These are phyloP conservation scores for Metarhizium brunneum DNA, from an alignment of 2,329 filamentous ascomycete species.

Conservation along the genomic window DNA sequence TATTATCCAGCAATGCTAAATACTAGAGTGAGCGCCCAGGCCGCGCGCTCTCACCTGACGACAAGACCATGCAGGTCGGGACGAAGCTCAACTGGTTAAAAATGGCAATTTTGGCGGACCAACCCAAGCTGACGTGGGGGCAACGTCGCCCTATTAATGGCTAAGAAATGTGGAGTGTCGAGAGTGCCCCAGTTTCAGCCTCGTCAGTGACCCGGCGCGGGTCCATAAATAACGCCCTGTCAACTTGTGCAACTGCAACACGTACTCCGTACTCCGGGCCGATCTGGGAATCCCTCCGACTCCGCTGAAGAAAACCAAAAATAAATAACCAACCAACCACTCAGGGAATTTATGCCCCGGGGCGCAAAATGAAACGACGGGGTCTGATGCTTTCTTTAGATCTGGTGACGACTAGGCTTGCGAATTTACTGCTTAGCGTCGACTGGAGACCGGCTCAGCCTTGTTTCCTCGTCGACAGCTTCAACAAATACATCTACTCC, in stretches of 20 bases:
- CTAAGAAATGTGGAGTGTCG: too few relatives aligned
- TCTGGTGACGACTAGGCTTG: not conserved
- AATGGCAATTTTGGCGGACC: not conserved
- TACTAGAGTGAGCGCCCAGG: not conserved
- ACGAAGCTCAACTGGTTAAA: not conserved
- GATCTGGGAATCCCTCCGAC: too few relatives aligned
- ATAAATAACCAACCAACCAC: too few relatives aligned
- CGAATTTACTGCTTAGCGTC: not conserved
- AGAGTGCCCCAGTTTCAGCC: not conserved
- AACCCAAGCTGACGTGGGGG: not conserved
- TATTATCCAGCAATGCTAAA: not conserved
- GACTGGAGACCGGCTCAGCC: too few relatives aligned
- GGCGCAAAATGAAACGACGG: too few relatives aligned
- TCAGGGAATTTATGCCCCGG: too few relatives aligned
- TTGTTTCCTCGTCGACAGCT: too few relatives aligned
- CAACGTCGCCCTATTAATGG: not conserved
- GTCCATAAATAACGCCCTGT: too few relatives aligned
- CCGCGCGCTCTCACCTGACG: conserved; percentile 10
- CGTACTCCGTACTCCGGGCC: not conserved
- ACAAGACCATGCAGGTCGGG: conserved; percentile 8
- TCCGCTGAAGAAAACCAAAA: too few relatives aligned
- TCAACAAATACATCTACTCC: too few relatives aligned
- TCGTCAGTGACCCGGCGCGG: not conserved
- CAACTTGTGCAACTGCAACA: too few relatives aligned
- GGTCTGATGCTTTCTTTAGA: not conserved